A percentile compares a stretch with the other conserved stretches of the same genome.
These are phyloP conservation scores for Bretziella fagacearum DNA, from an alignment of 2,329 filamentous ascomycete species.

Conservation along the genomic window DNA sequence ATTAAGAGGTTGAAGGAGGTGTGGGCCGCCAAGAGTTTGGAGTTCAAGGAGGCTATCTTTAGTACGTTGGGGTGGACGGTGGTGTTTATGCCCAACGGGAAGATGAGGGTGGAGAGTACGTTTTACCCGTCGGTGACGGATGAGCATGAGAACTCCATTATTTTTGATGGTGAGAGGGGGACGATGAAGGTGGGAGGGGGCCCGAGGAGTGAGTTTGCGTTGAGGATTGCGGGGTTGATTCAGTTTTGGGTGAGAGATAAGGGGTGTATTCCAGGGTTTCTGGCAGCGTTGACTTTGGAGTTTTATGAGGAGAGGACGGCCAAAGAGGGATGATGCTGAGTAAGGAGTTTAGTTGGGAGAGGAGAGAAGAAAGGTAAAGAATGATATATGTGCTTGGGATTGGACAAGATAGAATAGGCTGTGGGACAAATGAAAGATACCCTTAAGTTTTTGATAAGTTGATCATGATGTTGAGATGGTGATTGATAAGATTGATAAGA, in stretches of 20 bases:
- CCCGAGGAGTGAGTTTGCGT: conserved; percentile 68
- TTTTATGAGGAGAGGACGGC: conserved; percentile 60
- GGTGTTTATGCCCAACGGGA: conserved; percentile 92
- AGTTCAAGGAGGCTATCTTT: conserved; percentile 91
- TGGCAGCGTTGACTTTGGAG: conserved; percentile 80
- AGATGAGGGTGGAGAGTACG: conserved; percentile 77
- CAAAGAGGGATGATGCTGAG: conserved; percentile 12
- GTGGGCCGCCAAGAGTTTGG: conserved; percentile 75
- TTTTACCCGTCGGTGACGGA: conserved; percentile 56
- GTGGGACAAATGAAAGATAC: no score
- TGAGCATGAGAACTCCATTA: conserved; percentile 55
- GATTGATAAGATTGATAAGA: no score
- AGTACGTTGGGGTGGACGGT: conserved; percentile 86
- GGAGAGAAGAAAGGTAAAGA: neutral
- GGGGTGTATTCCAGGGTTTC: conserved; percentile 82
- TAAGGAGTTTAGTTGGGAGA: neutral
- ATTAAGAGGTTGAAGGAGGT: conserved; percentile 79
- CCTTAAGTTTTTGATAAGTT: no score
- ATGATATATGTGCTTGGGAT: conserved; percentile 1
- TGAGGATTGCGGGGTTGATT: conserved; percentile 69
- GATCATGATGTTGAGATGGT: no score
- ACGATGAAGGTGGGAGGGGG: conserved; percentile 97
- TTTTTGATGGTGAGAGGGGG: conserved; percentile 84
- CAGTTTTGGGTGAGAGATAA: conserved; percentile 92
- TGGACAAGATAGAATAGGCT: no score